Percentiles rank a stretch among this genome's conserved stretches.
Evolutionary conservation across 495 filamentous ascomycete genomes (phyloP).

Genomic region (Cairneyella variabilis): DNA sequence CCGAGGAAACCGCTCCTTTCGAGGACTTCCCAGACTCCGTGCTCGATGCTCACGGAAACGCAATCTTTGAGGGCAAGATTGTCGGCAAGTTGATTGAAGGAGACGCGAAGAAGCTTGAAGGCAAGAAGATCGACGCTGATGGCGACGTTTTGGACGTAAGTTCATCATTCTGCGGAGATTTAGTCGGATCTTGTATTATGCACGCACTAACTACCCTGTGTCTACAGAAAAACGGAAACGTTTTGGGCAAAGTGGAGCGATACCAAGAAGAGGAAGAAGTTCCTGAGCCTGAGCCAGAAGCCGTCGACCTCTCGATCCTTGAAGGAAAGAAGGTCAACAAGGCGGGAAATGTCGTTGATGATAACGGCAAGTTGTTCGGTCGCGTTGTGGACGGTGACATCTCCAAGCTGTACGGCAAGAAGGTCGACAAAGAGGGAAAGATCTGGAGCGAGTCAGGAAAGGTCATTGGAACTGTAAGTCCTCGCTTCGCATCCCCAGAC

Average conservation of each 20-base stretch:
- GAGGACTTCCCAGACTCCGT: constrained; percentile 66
- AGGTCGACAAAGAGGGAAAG: constrained; percentile 66
- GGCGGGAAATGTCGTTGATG: constrained; percentile 68
- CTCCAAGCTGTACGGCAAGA: constrained; percentile 64
- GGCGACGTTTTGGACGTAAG: constrained; percentile 63
- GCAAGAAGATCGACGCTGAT: constrained; percentile 53
- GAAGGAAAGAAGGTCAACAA: constrained; percentile 73
- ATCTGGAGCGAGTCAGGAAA: constrained; percentile 73
- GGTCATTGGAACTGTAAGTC: constrained; percentile 65
- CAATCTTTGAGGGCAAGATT: constrained; percentile 61
- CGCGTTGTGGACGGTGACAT: constrained; percentile 64
- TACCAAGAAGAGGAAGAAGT: constrained; percentile 46
- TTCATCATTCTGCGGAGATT: too few relatives aligned
- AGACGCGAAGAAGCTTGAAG: constrained; percentile 53
- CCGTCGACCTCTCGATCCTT: constrained; percentile 59
- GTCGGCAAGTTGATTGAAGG: constrained; percentile 59
- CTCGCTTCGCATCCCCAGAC: too few relatives aligned
- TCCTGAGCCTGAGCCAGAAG: constrained; percentile 33
- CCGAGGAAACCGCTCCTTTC: constrained; percentile 52
- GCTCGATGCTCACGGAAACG: constrained; percentile 63
- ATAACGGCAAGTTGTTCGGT: constrained; percentile 66
- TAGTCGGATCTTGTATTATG: too few relatives aligned
- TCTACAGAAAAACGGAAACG: constrained; percentile 54
- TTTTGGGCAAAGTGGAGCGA: constrained; percentile 58
- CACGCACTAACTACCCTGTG: too few relatives aligned